Percentiles rank a stretch among this genome's conserved stretches.
Evolutionary conservation across 2,329 filamentous ascomycete species (phyloP).

Genomic region (Tothia fuscella): DNA sequence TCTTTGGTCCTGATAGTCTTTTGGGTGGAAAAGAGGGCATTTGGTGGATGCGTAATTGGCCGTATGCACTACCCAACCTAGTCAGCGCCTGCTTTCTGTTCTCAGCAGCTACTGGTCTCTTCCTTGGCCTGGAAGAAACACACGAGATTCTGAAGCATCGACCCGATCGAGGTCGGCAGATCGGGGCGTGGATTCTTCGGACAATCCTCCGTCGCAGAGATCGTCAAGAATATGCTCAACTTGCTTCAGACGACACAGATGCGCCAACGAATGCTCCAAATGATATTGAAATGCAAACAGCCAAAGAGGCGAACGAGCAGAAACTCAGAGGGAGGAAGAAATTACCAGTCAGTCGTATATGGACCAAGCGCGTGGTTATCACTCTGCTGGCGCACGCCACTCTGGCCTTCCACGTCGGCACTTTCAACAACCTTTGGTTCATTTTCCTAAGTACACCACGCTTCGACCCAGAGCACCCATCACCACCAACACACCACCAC

Average conservation of each 20-base stretch:
- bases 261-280: conserved; percentile 6
- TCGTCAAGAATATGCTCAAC: conserved; percentile 21
- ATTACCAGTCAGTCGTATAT: conserved; percentile 35
- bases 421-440: conserved; percentile 38
- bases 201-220: conserved; percentile 20
- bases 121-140: conserved; percentile 53
- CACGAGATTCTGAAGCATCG: conserved; percentile 27
- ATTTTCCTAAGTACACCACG: conserved; percentile 37
- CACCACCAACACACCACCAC: conserved; percentile 21
- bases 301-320: not conserved
- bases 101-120: conserved; percentile 40
- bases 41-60: conserved; percentile 52
- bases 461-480: conserved; percentile 24
- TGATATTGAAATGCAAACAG: conserved; percentile 5
- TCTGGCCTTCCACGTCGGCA: conserved; percentile 36
- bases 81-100: conserved; percentile 51
- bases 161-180: conserved; percentile 27
- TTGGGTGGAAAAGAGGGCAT: conserved; percentile 47
- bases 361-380: conserved; percentile 33
- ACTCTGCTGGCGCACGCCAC: conserved; percentile 33
- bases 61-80: conserved; percentile 59
- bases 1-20: conserved; percentile 49
- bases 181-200: conserved; percentile 27
- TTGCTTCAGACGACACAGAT: conserved; percentile 19
- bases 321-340: conserved; percentile 19